Percentiles rank a stretch among this genome's conserved stretches.
These are phyloP conservation scores for Bruguiera gymnorhiza DNA, from an alignment of 345 rosid genomes.

Conservation along the genomic window DNA sequence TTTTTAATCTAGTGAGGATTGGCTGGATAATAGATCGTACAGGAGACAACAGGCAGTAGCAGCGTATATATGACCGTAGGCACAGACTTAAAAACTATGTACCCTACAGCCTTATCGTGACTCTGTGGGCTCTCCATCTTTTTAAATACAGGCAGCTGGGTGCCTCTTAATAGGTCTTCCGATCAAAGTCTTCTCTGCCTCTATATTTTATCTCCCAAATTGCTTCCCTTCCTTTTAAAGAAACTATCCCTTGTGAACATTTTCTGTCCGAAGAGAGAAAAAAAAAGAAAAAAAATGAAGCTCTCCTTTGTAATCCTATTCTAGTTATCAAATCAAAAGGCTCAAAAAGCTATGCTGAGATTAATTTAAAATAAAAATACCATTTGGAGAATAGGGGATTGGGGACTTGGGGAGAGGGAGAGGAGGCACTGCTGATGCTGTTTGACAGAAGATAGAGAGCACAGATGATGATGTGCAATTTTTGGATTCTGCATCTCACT, in stretches of 20 bases:
- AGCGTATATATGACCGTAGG: no score
- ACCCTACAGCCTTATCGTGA: background rate
- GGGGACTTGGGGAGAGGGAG: background rate
- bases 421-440: constrained; percentile 37
- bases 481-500: constrained; percentile 43
- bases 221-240: constrained; percentile 34
- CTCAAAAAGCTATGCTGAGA: background rate
- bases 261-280: no score
- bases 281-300: no score
- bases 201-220: background rate
- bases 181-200: background rate
- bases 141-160: constrained; percentile 33
- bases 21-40: no score
- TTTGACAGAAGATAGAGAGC: constrained; percentile 99
- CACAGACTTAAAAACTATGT: no score
- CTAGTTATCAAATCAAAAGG: background rate
- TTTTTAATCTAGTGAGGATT: background rate
- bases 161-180: constrained; percentile 19
- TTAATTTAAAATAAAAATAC: background rate
- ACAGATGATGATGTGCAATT: constrained; percentile 72
- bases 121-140: background rate
- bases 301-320: background rate
- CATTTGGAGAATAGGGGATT: background rate
- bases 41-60: no score
- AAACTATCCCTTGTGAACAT: constrained; percentile 10